Base-by-base conservation (phyloP, 2,329 filamentous ascomycete genomes). In the Trichoderma sp. region DNA sequence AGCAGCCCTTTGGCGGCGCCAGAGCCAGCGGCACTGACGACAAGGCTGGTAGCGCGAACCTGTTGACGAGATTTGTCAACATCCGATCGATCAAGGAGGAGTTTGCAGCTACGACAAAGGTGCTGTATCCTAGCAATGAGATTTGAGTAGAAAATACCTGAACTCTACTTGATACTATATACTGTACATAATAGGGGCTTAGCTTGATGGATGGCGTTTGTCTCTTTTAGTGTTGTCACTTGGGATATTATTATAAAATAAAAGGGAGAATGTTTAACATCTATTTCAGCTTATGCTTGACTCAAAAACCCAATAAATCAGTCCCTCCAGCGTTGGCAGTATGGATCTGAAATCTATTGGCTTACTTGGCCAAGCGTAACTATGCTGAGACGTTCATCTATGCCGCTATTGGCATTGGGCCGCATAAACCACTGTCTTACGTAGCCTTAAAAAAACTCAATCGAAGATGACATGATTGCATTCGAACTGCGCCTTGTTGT, bases 61-160 rank as follows among this genome's bases (percentile, higher is more conserved):
- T 92, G 71, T 78, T 92, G 74, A 85, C 83, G 69, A 84, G 90
- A 59, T 92, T 92, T 77, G 88, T 91, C 68, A 91, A 88, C 78
- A 81, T 87, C 76, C 83, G 89, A 72, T 88, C 87, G 55, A 86
- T 92, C 75, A 92, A 92, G 87, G 91, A 94, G 84, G 91, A 93
- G 83, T 94, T 92, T 75, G 81, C 82, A 71, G 81, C 87, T 4
- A 89, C 87, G 40, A 85, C 85, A 40, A 83, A 85, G 78, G 89
- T 93, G 37, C 78, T 79, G 64, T 94, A 94, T 78, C 89, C 90
- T 24, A 92, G 90, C 81, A 93, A 93, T 79, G 89, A 90, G 79
- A 80, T 84, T 24, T 89, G 78, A 77, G 63, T 14, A 27, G 37
- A 16, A 13, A 43, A 16, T 37, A 19, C 24, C 29, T 6, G 7